Evolutionary conservation across 1,284 basidiomycete genomes (phyloP), one percentile per base, ranked within the genome.

Genomic region (Boletus holoroseus): DNA sequence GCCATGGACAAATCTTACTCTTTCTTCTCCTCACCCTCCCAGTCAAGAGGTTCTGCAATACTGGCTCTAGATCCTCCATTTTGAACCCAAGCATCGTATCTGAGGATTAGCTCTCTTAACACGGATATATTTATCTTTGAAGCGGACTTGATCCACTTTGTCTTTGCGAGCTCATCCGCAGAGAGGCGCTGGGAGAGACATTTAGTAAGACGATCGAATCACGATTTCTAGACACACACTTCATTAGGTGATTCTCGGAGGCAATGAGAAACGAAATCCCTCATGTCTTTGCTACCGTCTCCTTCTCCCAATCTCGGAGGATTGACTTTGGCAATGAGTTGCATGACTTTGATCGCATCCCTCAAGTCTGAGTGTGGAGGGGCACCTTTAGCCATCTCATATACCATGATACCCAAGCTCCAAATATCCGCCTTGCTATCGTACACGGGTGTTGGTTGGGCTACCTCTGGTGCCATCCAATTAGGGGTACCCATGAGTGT

Each of bases 401-500:
- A 96, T 15, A 94, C 81, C 67, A 94, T 89, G 62, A 98, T 94
- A 6, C 94, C 94, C 51, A 98, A 71, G 61, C 91, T 94, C 94
- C 94, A 98, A 44, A 98, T 92, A 63, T 98, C 95, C 5, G 94
- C 95, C 64, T 93, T 92, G 28, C 88, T 87, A 63, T 98, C 94
- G 68, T 99, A 99, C 39, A 86, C 77, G 30, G 90, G 83, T 3
- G 88, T 83, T 35, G 86, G 83, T 55, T 92, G 88, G 15, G 95
- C 90, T 5, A 98, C 93, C 70, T 98, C 95, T 0, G 94, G 94
- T 0, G 94, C 94, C 95, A 98, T 98, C 94, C 94, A 98, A 67
- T 95, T 92, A 0, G 94, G 94, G 0, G 95, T 98, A 1, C 95
- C 95, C 54, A 94, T 91, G 58, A 97, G 83, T 0, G 94, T 98